phyloP scores from a whole-genome alignment of 2,329 filamentous ascomycete genomes.

The Venturia oleaginea region DNA sequence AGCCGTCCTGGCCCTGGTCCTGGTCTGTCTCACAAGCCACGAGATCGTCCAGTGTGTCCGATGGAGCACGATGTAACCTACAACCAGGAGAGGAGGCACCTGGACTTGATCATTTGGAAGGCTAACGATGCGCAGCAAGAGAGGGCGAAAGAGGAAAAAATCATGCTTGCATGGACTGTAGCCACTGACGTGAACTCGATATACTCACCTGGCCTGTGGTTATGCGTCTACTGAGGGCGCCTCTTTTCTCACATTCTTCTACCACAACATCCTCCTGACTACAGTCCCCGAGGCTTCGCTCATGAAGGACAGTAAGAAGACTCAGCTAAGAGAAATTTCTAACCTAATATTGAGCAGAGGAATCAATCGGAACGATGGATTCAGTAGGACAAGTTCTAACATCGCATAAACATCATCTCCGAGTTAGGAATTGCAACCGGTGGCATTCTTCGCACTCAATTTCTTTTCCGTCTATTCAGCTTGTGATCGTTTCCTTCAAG shows the following conservation, averaged over 20 bases:
- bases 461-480: background rate
- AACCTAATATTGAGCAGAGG: background rate
- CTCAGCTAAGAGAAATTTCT: background rate
- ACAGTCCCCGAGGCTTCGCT: background rate
- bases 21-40: slow-evolving; percentile 3
- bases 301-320: background rate
- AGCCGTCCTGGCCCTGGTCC: background rate
- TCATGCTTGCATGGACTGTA: background rate
- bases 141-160: background rate
- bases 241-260: background rate
- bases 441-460: background rate
- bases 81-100: background rate
- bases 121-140: background rate
- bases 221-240: background rate
- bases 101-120: slow-evolving; percentile 1
- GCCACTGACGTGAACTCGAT: background rate
- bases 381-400: background rate
- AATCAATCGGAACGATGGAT: background rate
- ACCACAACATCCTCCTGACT: background rate
- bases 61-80: slow-evolving; percentile 3
- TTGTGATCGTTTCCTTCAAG: background rate
- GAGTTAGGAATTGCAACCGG: background rate
- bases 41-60: background rate
- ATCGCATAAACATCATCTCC: slow-evolving; percentile 8
- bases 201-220: background rate